Evolutionary conservation across 164 flowering plant genomes (phyloP).

Genomic region (Houttuynia cordata): DNA sequence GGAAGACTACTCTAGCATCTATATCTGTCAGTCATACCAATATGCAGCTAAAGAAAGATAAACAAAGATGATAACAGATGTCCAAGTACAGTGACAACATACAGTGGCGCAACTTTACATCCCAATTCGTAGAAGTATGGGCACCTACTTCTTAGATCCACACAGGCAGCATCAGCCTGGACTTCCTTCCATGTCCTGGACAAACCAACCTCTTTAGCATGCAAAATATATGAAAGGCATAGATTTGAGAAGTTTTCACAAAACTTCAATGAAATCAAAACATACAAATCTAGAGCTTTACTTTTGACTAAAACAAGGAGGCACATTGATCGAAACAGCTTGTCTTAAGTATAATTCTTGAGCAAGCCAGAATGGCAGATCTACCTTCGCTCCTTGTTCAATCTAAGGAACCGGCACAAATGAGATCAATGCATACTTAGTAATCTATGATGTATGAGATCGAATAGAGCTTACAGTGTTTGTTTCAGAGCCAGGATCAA

Average conservation of each 20-base stretch:
- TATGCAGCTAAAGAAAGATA: not conserved
- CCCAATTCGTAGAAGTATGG: conserved; percentile 88
- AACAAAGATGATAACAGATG: not conserved
- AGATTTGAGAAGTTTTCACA: not conserved
- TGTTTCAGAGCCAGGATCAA: conserved; percentile 76
- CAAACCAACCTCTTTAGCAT: not conserved
- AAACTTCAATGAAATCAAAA: not conserved
- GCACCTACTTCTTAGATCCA: conserved; percentile 63
- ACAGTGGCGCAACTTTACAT: conserved; percentile 74
- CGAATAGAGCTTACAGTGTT: conserved; percentile 30
- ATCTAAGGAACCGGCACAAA: conserved; percentile 31
- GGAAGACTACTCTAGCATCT: no score
- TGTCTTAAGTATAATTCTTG: conserved; percentile 60
- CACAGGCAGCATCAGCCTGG: conserved; percentile 84
- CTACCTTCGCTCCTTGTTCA: conserved; percentile 77
- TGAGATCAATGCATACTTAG: not conserved
- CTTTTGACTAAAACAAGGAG: conserved; percentile 71
- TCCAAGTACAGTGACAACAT: conserved; percentile 19
- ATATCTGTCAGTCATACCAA: no score
- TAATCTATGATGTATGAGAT: not conserved
- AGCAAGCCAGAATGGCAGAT: conserved; percentile 91
- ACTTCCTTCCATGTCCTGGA: conserved; percentile 82
- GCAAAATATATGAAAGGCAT: not conserved
- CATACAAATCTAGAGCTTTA: conserved; percentile 11
- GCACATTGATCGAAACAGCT: conserved; percentile 41